A percentile compares a stretch with the other conserved stretches of the same genome.
Conservation (phyloP, 495 filamentous ascomycete genomes). For the Podospora didyma region DNA sequence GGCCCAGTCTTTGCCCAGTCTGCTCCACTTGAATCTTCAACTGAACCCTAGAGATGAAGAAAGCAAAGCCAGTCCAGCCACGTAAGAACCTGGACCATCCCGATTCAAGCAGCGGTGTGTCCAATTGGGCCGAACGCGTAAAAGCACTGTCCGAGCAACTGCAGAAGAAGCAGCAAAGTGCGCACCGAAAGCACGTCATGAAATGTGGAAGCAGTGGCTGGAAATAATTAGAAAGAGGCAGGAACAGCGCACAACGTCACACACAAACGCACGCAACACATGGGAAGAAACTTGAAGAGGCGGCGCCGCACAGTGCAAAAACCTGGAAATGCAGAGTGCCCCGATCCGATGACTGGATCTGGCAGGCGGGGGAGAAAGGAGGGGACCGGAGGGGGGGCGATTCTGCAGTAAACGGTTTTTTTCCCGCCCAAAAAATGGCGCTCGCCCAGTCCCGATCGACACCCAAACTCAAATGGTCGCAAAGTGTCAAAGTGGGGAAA, state of each 20-base stretch:
- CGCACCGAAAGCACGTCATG: too few relatives aligned
- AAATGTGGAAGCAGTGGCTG: background rate
- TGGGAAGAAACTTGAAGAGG: background rate
- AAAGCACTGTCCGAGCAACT: background rate
- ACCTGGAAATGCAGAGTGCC: background rate
- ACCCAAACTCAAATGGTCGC: too few relatives aligned
- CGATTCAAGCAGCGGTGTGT: conserved; percentile 1
- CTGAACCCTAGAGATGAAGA: background rate
- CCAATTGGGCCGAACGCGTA: conserved; percentile 1
- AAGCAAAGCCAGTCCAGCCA: conserved; percentile 10
- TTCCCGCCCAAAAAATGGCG: conserved; percentile 9
- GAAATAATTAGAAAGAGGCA: too few relatives aligned
- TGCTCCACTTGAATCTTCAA: background rate
- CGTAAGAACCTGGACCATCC: background rate
- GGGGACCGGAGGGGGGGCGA: too few relatives aligned
- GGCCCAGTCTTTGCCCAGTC: conserved; percentile 10
- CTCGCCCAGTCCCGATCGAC: background rate
- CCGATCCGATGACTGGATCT: conserved; percentile 2
- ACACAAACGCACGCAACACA: background rate
- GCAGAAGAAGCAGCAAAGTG: background rate
- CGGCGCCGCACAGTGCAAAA: background rate
- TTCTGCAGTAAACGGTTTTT: background rate
- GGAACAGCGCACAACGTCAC: too few relatives aligned
- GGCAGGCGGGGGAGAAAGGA: background rate
- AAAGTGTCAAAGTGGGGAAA: conserved; percentile 4